Evolutionary conservation across 2,329 filamentous ascomycete species (phyloP).

Genomic region (Fusarium veterinarium): DNA sequence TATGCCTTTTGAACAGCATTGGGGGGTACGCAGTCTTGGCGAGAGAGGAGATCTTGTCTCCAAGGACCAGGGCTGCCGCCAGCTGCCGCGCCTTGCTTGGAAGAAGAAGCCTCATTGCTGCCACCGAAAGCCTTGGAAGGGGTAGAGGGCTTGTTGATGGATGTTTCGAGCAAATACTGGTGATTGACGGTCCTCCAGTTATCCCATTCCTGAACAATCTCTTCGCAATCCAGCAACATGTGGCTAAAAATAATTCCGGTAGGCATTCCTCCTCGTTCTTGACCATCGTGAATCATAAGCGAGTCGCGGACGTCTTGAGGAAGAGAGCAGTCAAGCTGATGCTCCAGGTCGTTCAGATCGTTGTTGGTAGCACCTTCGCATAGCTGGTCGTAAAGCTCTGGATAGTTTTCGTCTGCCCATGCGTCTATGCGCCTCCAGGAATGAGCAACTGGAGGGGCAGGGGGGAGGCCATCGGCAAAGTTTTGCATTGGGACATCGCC

Average conservation of each 20-base stretch:
- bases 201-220: conserved; percentile 97
- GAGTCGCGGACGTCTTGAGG: conserved; percentile 95
- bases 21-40: conserved; percentile 88
- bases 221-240: conserved; percentile 98
- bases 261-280: conserved; percentile 90
- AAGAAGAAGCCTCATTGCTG: conserved; percentile 74
- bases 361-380: conserved; percentile 93
- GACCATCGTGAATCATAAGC: conserved; percentile 91
- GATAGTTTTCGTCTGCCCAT: conserved; percentile 95
- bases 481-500: conserved; percentile 97
- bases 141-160: conserved; percentile 68
- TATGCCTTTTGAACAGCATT: conserved; percentile 92
- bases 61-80: conserved; percentile 73
- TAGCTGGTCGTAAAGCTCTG: conserved; percentile 92
- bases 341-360: conserved; percentile 96
- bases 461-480: conserved; percentile 91
- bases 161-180: conserved; percentile 78
- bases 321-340: conserved; percentile 92
- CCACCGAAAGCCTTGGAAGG: conserved; percentile 80
- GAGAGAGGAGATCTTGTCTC: conserved; percentile 84
- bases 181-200: conserved; percentile 96
- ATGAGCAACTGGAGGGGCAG: conserved; percentile 86
- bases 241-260: conserved; percentile 93
- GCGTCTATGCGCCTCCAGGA: conserved; percentile 95
- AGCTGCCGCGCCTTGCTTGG: conserved; percentile 64